Percentiles rank a stretch among this genome's conserved stretches.
Evolutionary conservation across 305 asterid species (phyloP).

Genomic region (Plantago lanceolata): DNA sequence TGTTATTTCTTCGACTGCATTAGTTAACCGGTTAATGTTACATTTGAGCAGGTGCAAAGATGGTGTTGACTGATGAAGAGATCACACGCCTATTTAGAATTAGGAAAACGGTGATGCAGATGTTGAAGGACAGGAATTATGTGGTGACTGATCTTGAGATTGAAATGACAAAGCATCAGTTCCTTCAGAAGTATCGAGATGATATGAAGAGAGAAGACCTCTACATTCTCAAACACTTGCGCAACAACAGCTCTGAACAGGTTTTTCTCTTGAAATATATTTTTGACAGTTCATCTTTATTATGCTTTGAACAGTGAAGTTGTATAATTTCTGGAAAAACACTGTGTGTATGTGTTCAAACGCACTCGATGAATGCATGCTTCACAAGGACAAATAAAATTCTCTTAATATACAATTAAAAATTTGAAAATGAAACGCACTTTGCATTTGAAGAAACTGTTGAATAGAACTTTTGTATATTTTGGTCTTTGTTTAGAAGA

Average conservation of each 20-base stretch:
- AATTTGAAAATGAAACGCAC: no score
- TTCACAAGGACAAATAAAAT: no score
- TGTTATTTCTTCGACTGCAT: no score
- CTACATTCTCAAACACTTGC: conserved; percentile 44
- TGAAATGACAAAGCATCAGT: conserved; percentile 49
- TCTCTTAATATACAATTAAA: no score
- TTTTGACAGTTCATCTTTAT: no score
- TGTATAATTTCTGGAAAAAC: background rate
- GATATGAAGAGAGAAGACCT: conserved; percentile 85
- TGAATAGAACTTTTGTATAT: no score
- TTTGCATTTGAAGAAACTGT: no score
- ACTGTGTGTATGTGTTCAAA: background rate
- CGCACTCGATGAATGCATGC: no score
- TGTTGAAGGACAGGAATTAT: conserved; percentile 67
- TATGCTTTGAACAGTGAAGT: background rate
- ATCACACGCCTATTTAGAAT: conserved; percentile 47
- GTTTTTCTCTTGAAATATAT: conserved; percentile 26
- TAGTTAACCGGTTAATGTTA: background rate
- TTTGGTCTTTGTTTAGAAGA: no score
- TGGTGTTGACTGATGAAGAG: conserved; percentile 59
- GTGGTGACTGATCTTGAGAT: conserved; percentile 64
- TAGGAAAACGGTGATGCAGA: conserved; percentile 63
- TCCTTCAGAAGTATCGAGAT: conserved; percentile 60
- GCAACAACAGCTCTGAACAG: conserved; percentile 54
- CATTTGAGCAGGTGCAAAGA: conserved; percentile 27